Evolutionary conservation across 1,284 basidiomycete genomes (phyloP), one percentile per base, ranked within the genome.

Genomic region (Schizophyllum commune): DNA sequence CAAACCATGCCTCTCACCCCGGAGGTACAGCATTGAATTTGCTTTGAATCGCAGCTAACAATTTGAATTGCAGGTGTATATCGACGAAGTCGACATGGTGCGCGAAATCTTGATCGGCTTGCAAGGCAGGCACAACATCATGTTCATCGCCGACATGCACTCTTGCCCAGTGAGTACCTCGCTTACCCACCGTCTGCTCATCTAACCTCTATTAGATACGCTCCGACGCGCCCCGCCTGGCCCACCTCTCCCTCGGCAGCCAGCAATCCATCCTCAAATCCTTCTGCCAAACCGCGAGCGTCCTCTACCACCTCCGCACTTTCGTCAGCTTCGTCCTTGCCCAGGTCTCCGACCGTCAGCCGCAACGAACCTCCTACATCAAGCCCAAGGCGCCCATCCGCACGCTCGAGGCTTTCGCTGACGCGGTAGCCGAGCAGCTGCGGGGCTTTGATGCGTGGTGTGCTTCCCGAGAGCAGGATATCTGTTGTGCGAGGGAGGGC

Each of bases 401-500:
- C 52, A 93, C 91, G 0, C 73, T 88, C 13, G 89, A 94, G 69
- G 92, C 93, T 0, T 93, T 93, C 69, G 83, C 88, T 0, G 90
- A 91, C 62, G 89, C 89, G 0, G 74, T 92, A 55, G 84, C 86
- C 56, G 64, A 71, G 7, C 81, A 89, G 60, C 71, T 93, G 3
- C 77, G 77, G 17, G 65, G 66, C 0, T 83, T 92, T 61, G 82
- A 89, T 61, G 66, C 66, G 3, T 94, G 91, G 91, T 88, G 90
- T 64, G 83, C 91, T 0, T 71, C 73, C 1, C 78, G 77, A 56
- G 92, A 95, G 72, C 82, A 86, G 63, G 74, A 75, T 0, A 86
- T 93, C 55, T 83, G 82, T 66, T 73, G 75, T 20, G 82, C 86
- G 2, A 72, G 77, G 58, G 74, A 73, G 5, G 85, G 85, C 1